Conservation (phyloP, 306 rosid species). For the Begonia loranthoides region DNA sequence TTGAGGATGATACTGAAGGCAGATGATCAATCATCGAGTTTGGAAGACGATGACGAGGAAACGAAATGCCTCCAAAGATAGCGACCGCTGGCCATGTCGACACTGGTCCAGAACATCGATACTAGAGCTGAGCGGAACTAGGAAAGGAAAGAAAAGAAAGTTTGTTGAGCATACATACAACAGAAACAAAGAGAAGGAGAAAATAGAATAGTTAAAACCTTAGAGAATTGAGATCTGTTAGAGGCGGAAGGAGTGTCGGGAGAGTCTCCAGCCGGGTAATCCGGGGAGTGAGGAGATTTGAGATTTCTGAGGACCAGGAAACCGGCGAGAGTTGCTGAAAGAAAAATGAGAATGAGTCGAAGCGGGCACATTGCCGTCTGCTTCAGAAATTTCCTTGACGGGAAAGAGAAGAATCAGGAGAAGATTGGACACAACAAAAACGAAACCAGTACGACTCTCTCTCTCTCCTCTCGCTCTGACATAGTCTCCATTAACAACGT, state of each 20-base stretch:
- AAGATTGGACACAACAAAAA: neutral
- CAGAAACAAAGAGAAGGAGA: neutral
- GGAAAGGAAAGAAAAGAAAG: slow-evolving; percentile 1
- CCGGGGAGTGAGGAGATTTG: slow-evolving; percentile 32
- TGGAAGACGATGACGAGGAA: slow-evolving; percentile 28
- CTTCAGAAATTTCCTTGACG: neutral
- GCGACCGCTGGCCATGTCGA: slow-evolving; percentile 94
- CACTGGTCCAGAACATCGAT: slow-evolving; percentile 73
- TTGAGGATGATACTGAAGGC: neutral
- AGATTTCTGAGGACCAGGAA: slow-evolving; percentile 72
- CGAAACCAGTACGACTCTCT: too few species aligned
- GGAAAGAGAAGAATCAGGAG: neutral
- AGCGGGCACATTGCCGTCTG: slow-evolving; percentile 63
- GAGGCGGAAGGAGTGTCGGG: slow-evolving; percentile 15
- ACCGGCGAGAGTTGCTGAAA: slow-evolving; percentile 95
- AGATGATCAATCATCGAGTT: slow-evolving; percentile 33
- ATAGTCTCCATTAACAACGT: too few species aligned
- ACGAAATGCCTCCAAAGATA: slow-evolving; percentile 82
- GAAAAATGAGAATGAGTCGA: slow-evolving; percentile 62
- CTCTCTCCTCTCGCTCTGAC: too few species aligned
- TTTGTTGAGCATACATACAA: slow-evolving; percentile 2
- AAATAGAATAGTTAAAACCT: slow-evolving; percentile 15
- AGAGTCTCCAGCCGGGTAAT: neutral
- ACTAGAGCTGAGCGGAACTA: slow-evolving; percentile 48
- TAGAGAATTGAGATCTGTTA: slow-evolving; percentile 9